These are phyloP conservation scores for Mucor irregularis DNA, from an alignment of 371 early-diverging fungal genomes.

Conservation along the genomic window DNA sequence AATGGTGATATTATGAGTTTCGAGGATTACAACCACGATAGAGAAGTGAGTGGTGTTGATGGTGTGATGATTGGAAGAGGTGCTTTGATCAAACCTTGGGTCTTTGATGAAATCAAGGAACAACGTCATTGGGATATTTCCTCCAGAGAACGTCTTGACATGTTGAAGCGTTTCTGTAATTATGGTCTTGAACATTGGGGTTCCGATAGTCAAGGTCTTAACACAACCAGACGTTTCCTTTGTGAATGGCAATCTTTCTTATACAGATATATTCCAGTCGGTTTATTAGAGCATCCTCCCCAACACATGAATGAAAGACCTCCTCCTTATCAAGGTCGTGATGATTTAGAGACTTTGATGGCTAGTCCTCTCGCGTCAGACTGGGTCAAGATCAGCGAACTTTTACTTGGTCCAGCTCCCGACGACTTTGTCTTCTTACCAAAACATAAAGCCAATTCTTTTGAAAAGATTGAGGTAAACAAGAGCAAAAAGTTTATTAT, in stretches of 20 bases:
- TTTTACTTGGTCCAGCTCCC: constrained; percentile 84
- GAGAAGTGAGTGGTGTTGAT: constrained; percentile 67
- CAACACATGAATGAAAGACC: constrained; percentile 92
- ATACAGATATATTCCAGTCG: constrained; percentile 84
- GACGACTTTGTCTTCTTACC: constrained; percentile 87
- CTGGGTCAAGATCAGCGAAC: constrained; percentile 89
- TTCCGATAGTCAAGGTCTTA: constrained; percentile 86
- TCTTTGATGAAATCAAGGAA: constrained; percentile 92
- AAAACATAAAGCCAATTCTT: constrained; percentile 91
- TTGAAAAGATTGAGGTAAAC: constrained; percentile 47
- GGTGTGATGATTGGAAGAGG: constrained; percentile 91
- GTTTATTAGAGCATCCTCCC: constrained; percentile 88
- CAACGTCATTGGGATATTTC: constrained; percentile 91
- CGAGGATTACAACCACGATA: constrained; percentile 78
- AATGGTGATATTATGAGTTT: constrained; percentile 93
- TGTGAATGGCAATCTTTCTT: constrained; percentile 93
- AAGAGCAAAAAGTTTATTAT: not conserved
- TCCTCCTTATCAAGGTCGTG: constrained; percentile 82
- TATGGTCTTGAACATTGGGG: constrained; percentile 97
- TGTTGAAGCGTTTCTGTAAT: constrained; percentile 79
- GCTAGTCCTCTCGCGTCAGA: constrained; percentile 78
- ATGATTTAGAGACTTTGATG: constrained; percentile 95
- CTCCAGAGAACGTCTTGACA: constrained; percentile 87
- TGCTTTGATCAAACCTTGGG: constrained; percentile 96
- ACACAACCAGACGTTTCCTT: constrained; percentile 84